Percentiles rank a stretch among this genome's conserved stretches.
Evolutionary conservation across 345 rosid genomes (phyloP).

Genomic region (Syzygium jambos): DNA sequence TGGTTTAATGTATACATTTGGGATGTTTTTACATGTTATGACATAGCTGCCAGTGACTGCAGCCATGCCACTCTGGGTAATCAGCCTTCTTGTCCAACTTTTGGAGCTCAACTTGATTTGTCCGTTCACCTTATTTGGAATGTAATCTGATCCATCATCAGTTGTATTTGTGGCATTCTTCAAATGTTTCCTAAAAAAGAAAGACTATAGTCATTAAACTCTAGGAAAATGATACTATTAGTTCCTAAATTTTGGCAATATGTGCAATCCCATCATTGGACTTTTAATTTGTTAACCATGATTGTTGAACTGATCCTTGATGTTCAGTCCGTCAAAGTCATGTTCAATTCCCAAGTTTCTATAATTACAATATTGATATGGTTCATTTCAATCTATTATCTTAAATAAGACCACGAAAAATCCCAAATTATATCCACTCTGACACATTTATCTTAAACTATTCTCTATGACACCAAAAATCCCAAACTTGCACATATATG

Average conservation of each 20-base stretch:
- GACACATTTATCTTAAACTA: too few species aligned
- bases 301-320: rapidly evolving
- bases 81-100: background rate
- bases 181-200: background rate
- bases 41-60: background rate
- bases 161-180: background rate
- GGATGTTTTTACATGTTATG: background rate
- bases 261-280: rapidly evolving
- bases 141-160: background rate
- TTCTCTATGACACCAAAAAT: too few species aligned
- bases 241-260: rapidly evolving
- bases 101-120: background rate
- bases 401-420: background rate
- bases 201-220: background rate
- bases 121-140: background rate
- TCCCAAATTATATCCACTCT: too few species aligned
- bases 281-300: rapidly evolving
- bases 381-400: background rate
- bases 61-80: background rate
- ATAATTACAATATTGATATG: background rate
- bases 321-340: rapidly evolving
- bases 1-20: background rate
- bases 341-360: background rate
- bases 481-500: too few species aligned
- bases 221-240: rapidly evolving